A percentile compares a stretch with the other conserved stretches of the same genome.
phyloP scores from a whole-genome alignment of 768 basidiomycete genomes.

The Tylopilus felleus region DNA sequence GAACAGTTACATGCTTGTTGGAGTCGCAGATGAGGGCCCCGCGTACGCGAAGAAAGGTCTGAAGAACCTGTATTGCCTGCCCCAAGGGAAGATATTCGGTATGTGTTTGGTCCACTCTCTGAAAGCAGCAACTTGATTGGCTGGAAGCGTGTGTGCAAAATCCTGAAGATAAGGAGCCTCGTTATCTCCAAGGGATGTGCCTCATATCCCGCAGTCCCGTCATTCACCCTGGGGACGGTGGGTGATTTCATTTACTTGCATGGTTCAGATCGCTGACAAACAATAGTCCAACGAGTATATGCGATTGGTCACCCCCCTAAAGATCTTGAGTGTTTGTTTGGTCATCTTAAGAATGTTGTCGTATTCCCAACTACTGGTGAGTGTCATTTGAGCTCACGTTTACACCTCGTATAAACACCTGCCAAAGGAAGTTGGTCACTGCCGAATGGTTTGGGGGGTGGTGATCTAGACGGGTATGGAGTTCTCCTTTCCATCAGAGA shows the following conservation, averaged over 20 bases:
- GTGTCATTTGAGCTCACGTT: conserved; percentile 11
- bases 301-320: conserved; percentile 70
- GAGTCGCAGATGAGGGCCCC: conserved; percentile 80
- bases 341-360: conserved; percentile 62
- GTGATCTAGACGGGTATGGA: conserved; percentile 69
- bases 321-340: conserved; percentile 41
- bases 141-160: conserved; percentile 55
- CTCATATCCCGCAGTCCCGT: conserved; percentile 71
- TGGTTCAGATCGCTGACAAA: conserved; percentile 1
- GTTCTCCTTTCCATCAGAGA: background rate
- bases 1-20: conserved; percentile 66
- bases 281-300: conserved; percentile 61
- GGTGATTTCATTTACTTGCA: conserved; percentile 2
- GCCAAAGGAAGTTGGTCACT: conserved; percentile 54
- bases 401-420: too few relatives aligned
- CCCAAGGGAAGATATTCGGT: conserved; percentile 67
- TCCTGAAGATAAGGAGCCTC: conserved; percentile 46
- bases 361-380: conserved; percentile 63
- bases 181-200: conserved; percentile 57
- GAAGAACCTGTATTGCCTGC: conserved; percentile 52
- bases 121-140: background rate
- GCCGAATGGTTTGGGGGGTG: conserved; percentile 66
- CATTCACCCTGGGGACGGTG: conserved; percentile 73
- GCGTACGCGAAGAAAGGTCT: conserved; percentile 51
- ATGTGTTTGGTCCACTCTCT: conserved; percentile 10